phyloP scores from a whole-genome alignment of 495 filamentous ascomycete species.

The Aspergillus ostianus region DNA sequence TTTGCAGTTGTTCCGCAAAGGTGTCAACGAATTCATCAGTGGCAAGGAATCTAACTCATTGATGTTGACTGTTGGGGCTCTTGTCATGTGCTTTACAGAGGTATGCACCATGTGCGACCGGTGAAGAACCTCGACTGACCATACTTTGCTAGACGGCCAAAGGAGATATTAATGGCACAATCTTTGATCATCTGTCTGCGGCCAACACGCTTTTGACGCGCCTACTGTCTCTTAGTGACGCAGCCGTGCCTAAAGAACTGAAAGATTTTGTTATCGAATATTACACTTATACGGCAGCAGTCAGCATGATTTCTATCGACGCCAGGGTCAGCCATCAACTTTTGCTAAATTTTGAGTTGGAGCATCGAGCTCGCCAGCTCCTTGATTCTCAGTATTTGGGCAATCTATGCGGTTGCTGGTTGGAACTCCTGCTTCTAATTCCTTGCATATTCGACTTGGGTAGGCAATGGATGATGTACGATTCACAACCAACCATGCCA shows the following conservation, averaged over 20 bases:
- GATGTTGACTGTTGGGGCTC: constrained; percentile 35
- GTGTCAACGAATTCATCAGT: constrained; percentile 36
- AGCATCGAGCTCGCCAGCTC: constrained; percentile 33
- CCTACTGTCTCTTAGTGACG: constrained; percentile 31
- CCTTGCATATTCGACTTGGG: constrained; percentile 42
- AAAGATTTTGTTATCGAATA: constrained; percentile 42
- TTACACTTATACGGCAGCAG: constrained; percentile 40
- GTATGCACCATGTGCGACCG: constrained; percentile 14
- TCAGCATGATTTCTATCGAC: constrained; percentile 45
- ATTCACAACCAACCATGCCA: constrained; percentile 20
- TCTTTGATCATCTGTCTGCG: constrained; percentile 37
- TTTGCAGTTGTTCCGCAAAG: constrained; percentile 31
- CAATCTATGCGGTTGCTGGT: constrained; percentile 38
- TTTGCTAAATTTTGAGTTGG: constrained; percentile 36
- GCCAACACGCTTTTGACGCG: constrained; percentile 34
- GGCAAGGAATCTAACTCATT: constrained; percentile 38
- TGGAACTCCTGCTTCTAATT: constrained; percentile 35
- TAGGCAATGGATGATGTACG: constrained; percentile 37
- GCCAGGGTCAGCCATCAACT: constrained; percentile 34
- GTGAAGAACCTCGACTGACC: constrained; percentile 8
- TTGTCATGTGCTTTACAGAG: constrained; percentile 43
- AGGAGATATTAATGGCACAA: constrained; percentile 39
- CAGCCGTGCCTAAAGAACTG: constrained; percentile 33
- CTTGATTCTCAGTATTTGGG: constrained; percentile 32
- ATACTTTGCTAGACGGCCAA: constrained; percentile 30